Percentiles rank a stretch among this genome's conserved stretches.
Conservation (phyloP, 2,329 filamentous ascomycete genomes). For the Thermomyces lanuginosus region DNA sequence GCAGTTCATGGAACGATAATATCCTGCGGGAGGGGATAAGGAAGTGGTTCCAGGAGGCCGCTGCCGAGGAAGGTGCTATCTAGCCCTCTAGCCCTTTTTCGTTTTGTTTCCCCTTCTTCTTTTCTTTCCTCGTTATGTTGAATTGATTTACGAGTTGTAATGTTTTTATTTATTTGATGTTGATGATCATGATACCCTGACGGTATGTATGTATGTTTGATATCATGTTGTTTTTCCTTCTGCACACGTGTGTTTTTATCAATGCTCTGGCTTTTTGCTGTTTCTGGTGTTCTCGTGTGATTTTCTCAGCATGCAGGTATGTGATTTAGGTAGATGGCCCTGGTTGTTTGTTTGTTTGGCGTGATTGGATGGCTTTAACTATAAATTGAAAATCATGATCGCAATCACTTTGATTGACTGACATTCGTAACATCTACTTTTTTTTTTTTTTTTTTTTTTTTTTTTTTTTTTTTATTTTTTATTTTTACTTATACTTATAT, state of each 20-base stretch:
- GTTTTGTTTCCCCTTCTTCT: neutral
- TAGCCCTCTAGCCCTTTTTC: neutral
- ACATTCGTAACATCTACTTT: neutral
- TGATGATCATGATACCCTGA: neutral
- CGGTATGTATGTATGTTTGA: slow-evolving; percentile 1
- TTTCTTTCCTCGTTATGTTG: neutral
- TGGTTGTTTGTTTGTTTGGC: slow-evolving; percentile 45
- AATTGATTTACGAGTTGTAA: neutral
- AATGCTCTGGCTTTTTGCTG: neutral
- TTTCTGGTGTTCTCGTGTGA: neutral
- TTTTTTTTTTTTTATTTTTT: neutral
- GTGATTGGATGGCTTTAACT: slow-evolving; percentile 48
- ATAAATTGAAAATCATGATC: slow-evolving; percentile 46
- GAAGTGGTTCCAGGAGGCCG: slow-evolving; percentile 38
- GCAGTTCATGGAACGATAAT: slow-evolving; percentile 28
- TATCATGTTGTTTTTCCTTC: neutral
- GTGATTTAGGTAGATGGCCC: slow-evolving; percentile 14
- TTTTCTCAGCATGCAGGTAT: slow-evolving; percentile 1
- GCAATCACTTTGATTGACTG: slow-evolving; percentile 26
- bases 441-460: neutral
- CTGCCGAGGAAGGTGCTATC: slow-evolving; percentile 27
- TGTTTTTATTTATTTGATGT: neutral
- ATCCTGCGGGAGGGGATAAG: slow-evolving; percentile 40
- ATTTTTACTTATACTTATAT: neutral
- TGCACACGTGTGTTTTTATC: neutral